Evolutionary conservation across 2,329 filamentous ascomycete species (phyloP).

Genomic region (Hirsutella minnesotensis): DNA sequence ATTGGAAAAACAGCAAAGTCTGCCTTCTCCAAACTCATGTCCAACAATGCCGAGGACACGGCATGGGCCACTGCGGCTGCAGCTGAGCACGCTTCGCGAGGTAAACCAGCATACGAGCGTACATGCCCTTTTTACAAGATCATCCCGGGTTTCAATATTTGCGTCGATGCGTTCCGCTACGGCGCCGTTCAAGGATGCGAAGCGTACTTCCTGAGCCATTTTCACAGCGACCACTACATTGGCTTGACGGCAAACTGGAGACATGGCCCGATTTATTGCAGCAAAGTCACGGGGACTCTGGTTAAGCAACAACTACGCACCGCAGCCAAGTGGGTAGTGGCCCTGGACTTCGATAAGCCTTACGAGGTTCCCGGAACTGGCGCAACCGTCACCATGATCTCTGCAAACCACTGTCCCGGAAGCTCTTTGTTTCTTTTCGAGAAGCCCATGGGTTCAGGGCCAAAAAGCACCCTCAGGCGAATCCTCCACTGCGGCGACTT

Average conservation of each 20-base stretch:
- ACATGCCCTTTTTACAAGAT: constrained; percentile 99
- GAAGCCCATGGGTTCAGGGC: constrained; percentile 54
- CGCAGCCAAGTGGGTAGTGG: constrained; percentile 72
- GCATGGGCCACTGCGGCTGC: constrained; percentile 85
- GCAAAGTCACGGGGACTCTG: constrained; percentile 79
- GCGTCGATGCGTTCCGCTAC: constrained; percentile 92
- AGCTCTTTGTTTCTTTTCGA: constrained; percentile 91
- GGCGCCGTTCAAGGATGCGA: constrained; percentile 85
- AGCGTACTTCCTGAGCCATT: constrained; percentile 94
- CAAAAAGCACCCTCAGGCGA: constrained; percentile 53
- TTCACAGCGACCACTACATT: constrained; percentile 95
- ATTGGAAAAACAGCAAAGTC: constrained; percentile 36
- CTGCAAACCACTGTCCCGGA: constrained; percentile 92
- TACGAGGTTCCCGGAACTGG: constrained; percentile 72
- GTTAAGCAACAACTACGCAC: constrained; percentile 79
- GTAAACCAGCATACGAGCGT: constrained; percentile 75
- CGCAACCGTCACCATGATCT: constrained; percentile 84
- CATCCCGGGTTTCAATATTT: constrained; percentile 82
- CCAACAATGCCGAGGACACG: constrained; percentile 74
- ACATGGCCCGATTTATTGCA: constrained; percentile 95
- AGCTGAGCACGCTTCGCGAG: constrained; percentile 63
- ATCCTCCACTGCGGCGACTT: constrained; percentile 96
- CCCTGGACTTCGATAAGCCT: constrained; percentile 72
- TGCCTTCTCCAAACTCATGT: constrained; percentile 90
- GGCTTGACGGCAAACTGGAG: constrained; percentile 80